Base-by-base conservation (phyloP, 2,329 filamentous ascomycete species). In the Hysterium pulicare region DNA sequence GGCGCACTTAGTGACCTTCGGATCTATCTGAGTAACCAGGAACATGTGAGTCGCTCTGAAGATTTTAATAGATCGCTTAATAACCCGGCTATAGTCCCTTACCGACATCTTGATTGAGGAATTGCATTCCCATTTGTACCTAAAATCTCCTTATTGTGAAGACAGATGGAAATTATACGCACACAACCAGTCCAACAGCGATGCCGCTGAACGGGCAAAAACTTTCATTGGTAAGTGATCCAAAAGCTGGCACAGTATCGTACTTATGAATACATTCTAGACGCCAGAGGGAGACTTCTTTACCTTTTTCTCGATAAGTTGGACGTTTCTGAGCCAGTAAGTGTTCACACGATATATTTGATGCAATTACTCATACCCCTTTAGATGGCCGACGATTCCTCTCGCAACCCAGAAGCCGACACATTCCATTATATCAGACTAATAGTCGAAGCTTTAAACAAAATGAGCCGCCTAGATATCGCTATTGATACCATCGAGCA, bases 91-190 rank as follows among this genome's bases (percentile, higher is more conserved):
- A 16, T 21, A 55, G 37, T 83, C 88, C 0, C 71, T 98, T 49
- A 91, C 91, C 59, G 93, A 98, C 60, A 97, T 97, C 40, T 67
- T 98, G 42, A 83, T 97, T n/a, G 93, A 98, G 64, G 93, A 98
- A 67, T 75, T 98, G 24, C 93, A 98, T 62, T 93, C 95, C 63
- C 93, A 98, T 68, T 76, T 98, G 3, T 98, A 98, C 62, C 81
- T 98, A 30, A 97, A 97, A 64, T 97, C 91, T 3, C 93, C 91
- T 0, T 98, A 98, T 63, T 97, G 91, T 61, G 90, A 95, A 62
- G 89, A 95, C 62, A 78, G 93, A 53, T 98, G 93, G 93, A 94
- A 95, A 67, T 80, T 79, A 45, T 81, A 95, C 46, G 78, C 84
- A 28, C 85, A 84, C 54, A 79, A 77, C 28, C 83, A 87, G 50